Base-by-base conservation (phyloP, 441 rosid genomes). In the Gossypium laxum region DNA sequence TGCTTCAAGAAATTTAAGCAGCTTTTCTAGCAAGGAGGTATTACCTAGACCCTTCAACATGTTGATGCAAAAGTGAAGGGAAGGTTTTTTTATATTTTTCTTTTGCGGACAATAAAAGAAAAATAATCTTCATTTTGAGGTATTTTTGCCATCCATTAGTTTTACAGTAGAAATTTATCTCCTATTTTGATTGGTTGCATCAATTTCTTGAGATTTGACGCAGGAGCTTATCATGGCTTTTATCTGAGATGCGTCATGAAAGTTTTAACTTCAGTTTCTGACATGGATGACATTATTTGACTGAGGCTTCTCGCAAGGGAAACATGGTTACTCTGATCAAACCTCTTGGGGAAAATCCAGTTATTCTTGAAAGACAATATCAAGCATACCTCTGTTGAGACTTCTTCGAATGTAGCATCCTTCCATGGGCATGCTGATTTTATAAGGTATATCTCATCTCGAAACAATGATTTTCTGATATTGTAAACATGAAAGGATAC, bases 261-360 rank as follows among this genome's bases (percentile, higher is more conserved):
- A 26, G 34, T 58, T 14, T 30, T 15, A 30, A 6, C 45, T 30
- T 4, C 12, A 60, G 66, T 32, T 60, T 15, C 14, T 21, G 21
- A 15, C n/a, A 22, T 30, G 62, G 32, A 67, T 2, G 58, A 67
- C 58, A 24, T 38, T 67, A 19, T 50, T 50, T 7, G 45, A 8
- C 45, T 26, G 71, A 67, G 43, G 71, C 71, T 67, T 67, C 58
- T 26, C 24, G 71, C 8, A 26, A 62, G 26, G 67, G 50, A 6
- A 17, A 17, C 56, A 45, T 28, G n/a, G 55, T 38, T 38, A 38
- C 45, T 38, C 45, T 38, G 12, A 38, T 38, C 45, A 38, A 38
- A 38, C 45, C 45, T 38, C 45, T 38, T 38, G 45, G 48, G 32
- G 56, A 65, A n/a, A 54, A 65, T 22, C 70, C 70, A 4, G 18